Conservation (phyloP, 257 asterid genomes). For the Linderniella brevidens region DNA sequence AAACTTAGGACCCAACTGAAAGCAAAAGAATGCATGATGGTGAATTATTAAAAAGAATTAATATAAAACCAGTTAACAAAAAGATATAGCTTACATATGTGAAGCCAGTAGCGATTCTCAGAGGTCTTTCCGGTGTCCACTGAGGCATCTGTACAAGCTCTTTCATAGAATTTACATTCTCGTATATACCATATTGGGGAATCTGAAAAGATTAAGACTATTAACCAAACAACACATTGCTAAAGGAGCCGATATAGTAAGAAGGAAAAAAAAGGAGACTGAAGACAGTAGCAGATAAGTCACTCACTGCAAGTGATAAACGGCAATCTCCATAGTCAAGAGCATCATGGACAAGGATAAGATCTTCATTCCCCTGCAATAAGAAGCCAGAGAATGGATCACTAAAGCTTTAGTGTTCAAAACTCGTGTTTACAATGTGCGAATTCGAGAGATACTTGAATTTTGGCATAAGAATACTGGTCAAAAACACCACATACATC, state of each 20-base stretch:
- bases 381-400: constrained; percentile 3
- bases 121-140: constrained; percentile 88
- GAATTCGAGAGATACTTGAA: too few species aligned
- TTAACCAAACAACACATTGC: constrained; percentile 8
- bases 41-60: not conserved
- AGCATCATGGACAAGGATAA: constrained; percentile 72
- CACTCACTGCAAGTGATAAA: constrained; percentile 78
- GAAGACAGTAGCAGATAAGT: not conserved
- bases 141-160: constrained; percentile 91
- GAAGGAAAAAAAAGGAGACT: not conserved
- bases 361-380: constrained; percentile 80
- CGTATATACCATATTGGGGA: constrained; percentile 62
- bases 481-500: too few species aligned
- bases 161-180: constrained; percentile 49
- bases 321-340: constrained; percentile 92
- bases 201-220: constrained; percentile 29
- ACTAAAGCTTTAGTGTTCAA: not conserved
- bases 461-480: too few species aligned
- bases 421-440: too few species aligned
- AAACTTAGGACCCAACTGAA: constrained; percentile 84
- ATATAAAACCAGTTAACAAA: not conserved
- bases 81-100: constrained; percentile 3
- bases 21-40: constrained; percentile 9
- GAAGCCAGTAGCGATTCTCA: constrained; percentile 95
- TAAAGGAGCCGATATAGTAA: constrained; percentile 2